Conservation (phyloP, 2,329 filamentous ascomycete species). For the Colletotrichum acutatum region DNA sequence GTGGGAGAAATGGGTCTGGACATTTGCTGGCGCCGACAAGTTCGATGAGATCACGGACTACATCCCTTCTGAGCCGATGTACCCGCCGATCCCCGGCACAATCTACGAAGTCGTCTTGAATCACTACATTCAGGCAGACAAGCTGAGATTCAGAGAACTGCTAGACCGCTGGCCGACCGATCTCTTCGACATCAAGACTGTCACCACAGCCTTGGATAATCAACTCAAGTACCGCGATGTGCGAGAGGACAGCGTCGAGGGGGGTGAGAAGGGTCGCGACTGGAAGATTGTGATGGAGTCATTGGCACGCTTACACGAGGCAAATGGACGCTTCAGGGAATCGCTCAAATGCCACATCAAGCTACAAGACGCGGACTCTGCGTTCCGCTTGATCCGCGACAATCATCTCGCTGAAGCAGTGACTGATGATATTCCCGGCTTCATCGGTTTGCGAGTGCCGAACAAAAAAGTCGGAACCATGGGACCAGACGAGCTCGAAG, state of each 20-base stretch:
- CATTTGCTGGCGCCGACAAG: slow-evolving; percentile 85
- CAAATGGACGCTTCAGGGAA: slow-evolving; percentile 82
- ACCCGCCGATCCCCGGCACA: slow-evolving; percentile 80
- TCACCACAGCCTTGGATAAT: slow-evolving; percentile 83
- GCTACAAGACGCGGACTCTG: slow-evolving; percentile 90
- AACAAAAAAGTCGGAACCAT: slow-evolving; percentile 75
- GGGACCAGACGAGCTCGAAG: slow-evolving; percentile 76
- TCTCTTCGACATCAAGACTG: slow-evolving; percentile 81
- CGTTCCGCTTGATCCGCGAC: slow-evolving; percentile 86
- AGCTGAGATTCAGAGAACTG: slow-evolving; percentile 79
- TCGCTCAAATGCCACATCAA: slow-evolving; percentile 90
- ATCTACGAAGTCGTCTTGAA: slow-evolving; percentile 91
- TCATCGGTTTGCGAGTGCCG: slow-evolving; percentile 88
- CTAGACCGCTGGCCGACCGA: slow-evolving; percentile 87
- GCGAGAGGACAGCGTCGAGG: slow-evolving; percentile 79
- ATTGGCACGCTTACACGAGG: slow-evolving; percentile 85
- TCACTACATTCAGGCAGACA: slow-evolving; percentile 86
- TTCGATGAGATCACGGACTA: slow-evolving; percentile 91
- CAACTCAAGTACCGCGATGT: slow-evolving; percentile 83
- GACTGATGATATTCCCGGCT: slow-evolving; percentile 87
- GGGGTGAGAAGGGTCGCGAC: slow-evolving; percentile 78
- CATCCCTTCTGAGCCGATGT: slow-evolving; percentile 82
- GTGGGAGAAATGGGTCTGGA: slow-evolving; percentile 98
- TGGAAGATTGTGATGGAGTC: slow-evolving; percentile 92
- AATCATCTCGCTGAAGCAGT: slow-evolving; percentile 92